phyloP scores from a whole-genome alignment of 1,284 basidiomycete genomes.

The Fomitopsis betulina region DNA sequence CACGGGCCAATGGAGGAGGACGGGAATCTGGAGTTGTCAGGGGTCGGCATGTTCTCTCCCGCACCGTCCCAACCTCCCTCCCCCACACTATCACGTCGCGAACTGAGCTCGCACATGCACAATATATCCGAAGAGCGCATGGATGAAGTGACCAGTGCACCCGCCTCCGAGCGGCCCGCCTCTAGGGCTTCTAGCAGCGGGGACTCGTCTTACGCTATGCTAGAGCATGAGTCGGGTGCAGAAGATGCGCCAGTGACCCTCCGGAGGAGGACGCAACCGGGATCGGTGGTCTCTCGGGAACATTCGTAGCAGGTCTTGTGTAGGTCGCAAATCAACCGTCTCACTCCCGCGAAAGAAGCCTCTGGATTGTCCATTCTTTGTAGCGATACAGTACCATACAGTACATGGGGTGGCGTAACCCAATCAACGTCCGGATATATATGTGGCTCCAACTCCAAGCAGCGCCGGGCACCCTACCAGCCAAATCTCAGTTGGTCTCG shows the following conservation, averaged over 20 bases:
- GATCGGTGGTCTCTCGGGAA: neutral
- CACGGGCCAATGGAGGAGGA: constrained; percentile 45
- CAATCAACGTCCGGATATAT: neutral
- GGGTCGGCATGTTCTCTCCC: constrained; percentile 69
- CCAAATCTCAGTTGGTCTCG: constrained; percentile 88
- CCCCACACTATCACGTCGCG: constrained; percentile 42
- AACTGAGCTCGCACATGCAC: constrained; percentile 17
- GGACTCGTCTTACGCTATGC: constrained; percentile 26
- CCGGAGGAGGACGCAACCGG: constrained; percentile 13
- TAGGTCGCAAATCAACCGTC: neutral
- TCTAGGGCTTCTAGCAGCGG: constrained; percentile 24
- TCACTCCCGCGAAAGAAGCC: neutral
- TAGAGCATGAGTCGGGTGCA: constrained; percentile 30
- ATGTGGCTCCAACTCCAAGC: neutral
- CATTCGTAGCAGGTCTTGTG: neutral
- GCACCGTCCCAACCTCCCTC: constrained; percentile 61
- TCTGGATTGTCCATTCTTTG: neutral
- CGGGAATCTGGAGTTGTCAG: constrained; percentile 52
- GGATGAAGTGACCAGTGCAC: constrained; percentile 5
- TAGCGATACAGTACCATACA: constrained; percentile 14
- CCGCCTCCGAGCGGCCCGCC: constrained; percentile 9
- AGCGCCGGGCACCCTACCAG: constrained; percentile 45
- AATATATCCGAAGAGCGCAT: constrained; percentile 10
- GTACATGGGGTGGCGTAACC: constrained; percentile 4
- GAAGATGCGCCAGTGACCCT: constrained; percentile 24